These are phyloP conservation scores for Backusella westeae DNA, from an alignment of 192 early-diverging fungal species.

Conservation along the genomic window DNA sequence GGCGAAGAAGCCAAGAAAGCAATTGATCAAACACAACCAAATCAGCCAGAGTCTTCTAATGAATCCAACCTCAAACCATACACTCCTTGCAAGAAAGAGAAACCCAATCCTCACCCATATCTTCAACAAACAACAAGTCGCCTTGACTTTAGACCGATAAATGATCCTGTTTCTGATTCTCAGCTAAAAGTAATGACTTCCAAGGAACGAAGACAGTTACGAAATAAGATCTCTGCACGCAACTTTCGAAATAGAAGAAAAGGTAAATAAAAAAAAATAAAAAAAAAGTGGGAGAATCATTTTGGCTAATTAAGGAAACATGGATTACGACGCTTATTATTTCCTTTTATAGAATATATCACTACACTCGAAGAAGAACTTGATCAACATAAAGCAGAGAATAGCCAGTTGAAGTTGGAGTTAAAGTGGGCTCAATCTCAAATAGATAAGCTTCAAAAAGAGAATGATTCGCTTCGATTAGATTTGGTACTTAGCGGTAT, in stretches of 20 bases:
- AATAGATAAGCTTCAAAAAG: constrained; percentile 21
- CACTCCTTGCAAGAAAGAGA: neutral
- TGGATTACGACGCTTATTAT: neutral
- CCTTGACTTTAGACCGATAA: constrained; percentile 6
- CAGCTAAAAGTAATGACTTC: constrained; percentile 61
- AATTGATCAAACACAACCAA: neutral
- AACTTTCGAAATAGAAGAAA: constrained; percentile 74
- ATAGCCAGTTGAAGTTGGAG: constrained; percentile 23
- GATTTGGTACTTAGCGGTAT: constrained; percentile 15
- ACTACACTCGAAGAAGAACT: constrained; percentile 24
- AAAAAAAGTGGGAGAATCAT: neutral
- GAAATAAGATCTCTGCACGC: constrained; percentile 76
- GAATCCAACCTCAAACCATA: neutral
- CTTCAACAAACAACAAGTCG: neutral
- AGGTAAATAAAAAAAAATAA: constrained; percentile 30
- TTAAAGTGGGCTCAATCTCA: constrained; percentile 22
- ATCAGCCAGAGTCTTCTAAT: neutral
- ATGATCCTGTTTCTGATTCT: constrained; percentile 11
- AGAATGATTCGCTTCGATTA: constrained; percentile 27
- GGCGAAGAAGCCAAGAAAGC: constrained; percentile 4
- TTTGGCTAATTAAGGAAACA: constrained; percentile 8
- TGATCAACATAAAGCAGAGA: constrained; percentile 21
- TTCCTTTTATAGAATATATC: constrained; percentile 34
- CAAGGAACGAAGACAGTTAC: constrained; percentile 66
- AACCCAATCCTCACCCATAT: neutral